Conservation (phyloP, 148 eudicot species). For the Mesembryanthemum crystallinum region DNA sequence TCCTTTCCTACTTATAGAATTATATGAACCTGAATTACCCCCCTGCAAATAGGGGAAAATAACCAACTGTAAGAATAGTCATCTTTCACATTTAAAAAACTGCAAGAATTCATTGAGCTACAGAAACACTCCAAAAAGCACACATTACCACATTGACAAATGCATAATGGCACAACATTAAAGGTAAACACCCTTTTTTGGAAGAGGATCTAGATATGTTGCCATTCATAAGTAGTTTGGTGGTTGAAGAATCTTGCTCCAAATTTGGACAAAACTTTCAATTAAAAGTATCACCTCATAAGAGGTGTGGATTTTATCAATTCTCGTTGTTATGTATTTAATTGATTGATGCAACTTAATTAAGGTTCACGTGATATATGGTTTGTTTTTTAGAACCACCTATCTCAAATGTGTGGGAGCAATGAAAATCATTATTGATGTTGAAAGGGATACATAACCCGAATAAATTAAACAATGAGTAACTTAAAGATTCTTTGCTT, state of each 20-base stretch:
- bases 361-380: background rate
- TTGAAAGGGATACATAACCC: background rate
- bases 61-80: background rate
- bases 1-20: background rate
- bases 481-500: background rate
- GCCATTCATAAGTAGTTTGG: background rate
- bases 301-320: background rate
- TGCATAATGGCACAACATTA: background rate
- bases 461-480: background rate
- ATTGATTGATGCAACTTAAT: background rate
- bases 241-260: background rate
- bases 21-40: background rate
- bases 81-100: background rate
- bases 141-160: background rate
- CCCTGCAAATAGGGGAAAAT: too few relatives aligned
- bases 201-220: constrained; percentile 1
- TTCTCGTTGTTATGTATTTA: background rate
- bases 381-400: background rate
- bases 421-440: background rate
- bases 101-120: background rate
- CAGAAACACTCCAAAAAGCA: constrained; percentile 3
- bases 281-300: background rate
- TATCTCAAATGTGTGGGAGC: constrained; percentile 8
- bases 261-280: background rate
- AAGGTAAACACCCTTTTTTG: background rate